phyloP scores from a whole-genome alignment of 2,329 filamentous ascomycete genomes.

The Thielaviopsis punctulata region DNA sequence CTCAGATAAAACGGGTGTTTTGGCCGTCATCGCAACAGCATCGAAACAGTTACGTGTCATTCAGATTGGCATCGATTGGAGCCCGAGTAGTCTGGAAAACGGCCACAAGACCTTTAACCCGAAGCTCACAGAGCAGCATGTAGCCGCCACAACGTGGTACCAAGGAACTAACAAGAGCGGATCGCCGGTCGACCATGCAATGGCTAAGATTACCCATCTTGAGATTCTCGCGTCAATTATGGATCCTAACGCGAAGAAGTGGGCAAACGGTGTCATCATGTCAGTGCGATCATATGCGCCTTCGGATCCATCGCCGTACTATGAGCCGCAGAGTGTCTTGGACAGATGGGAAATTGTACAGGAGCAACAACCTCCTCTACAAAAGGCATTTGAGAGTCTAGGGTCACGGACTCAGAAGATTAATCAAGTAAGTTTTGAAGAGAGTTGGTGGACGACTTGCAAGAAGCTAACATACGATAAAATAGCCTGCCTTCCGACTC shows the following conservation, averaged over 20 bases:
- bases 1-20: slow-evolving; percentile 53
- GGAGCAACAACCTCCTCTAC: slow-evolving; percentile 47
- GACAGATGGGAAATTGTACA: slow-evolving; percentile 68
- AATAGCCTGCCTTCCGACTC: slow-evolving; percentile 25
- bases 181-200: slow-evolving; percentile 28
- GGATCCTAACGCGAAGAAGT: slow-evolving; percentile 36
- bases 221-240: slow-evolving; percentile 52
- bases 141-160: slow-evolving; percentile 41
- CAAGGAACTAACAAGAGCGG: slow-evolving; percentile 26
- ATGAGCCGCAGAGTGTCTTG: slow-evolving; percentile 55
- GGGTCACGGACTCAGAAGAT: slow-evolving; percentile 37
- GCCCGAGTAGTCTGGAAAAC: slow-evolving; percentile 38
- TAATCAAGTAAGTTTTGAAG: neutral
- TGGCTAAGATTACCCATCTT: slow-evolving; percentile 54
- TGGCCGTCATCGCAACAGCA: slow-evolving; percentile 50
- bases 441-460: slow-evolving; percentile 12
- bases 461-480: neutral
- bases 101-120: slow-evolving; percentile 34
- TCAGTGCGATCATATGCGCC: slow-evolving; percentile 11
- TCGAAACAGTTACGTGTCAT: slow-evolving; percentile 60
- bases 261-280: slow-evolving; percentile 15
- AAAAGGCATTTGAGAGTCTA: slow-evolving; percentile 63
- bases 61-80: slow-evolving; percentile 60
- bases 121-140: slow-evolving; percentile 34
- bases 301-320: slow-evolving; percentile 30